These are phyloP conservation scores for Colletotrichum ledebouriae DNA, from an alignment of 2,329 filamentous ascomycete species.

Conservation along the genomic window DNA sequence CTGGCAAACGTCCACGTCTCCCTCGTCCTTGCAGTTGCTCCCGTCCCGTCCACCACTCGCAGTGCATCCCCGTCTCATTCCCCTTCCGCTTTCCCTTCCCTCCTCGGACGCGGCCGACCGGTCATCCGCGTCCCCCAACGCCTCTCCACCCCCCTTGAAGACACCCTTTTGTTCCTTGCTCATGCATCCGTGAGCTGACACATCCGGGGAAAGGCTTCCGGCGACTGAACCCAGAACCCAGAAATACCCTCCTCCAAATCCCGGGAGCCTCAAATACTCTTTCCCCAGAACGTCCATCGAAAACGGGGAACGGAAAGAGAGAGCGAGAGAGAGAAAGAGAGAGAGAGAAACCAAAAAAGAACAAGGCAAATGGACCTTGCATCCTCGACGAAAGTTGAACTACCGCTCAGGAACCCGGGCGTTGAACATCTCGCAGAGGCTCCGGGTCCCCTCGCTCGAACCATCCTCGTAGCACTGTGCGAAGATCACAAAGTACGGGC, in stretches of 20 bases:
- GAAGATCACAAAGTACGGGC: constrained; percentile 34
- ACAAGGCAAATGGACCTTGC: constrained; percentile 26
- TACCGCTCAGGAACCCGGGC: constrained; percentile 25
- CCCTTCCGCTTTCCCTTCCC: constrained; percentile 11
- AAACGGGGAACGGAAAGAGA: background rate
- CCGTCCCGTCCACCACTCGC: constrained; percentile 27
- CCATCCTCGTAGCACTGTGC: constrained; percentile 43
- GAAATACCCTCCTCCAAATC: constrained; percentile 30
- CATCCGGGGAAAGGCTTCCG: constrained; percentile 42
- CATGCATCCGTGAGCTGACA: constrained; percentile 42
- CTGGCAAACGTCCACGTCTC: constrained; percentile 16
- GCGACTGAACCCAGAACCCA: constrained; percentile 40
- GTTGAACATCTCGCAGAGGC: constrained; percentile 41
- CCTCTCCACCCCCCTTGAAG: constrained; percentile 33
- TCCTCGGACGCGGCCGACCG: constrained; percentile 27
- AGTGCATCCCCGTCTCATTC: constrained; percentile 22
- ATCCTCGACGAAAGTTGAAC: constrained; percentile 17
- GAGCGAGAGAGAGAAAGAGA: too few relatives aligned
- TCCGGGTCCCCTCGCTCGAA: constrained; percentile 30
- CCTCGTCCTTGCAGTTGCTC: constrained; percentile 8
- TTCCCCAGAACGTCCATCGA: constrained; percentile 8
- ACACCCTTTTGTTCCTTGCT: constrained; percentile 29
- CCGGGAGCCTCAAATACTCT: constrained; percentile 32
- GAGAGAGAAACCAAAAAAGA: too few relatives aligned
- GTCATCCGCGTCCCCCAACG: constrained; percentile 16